phyloP scores from a whole-genome alignment of 1,284 basidiomycete species.

The Heterobasidion irregulare region DNA sequence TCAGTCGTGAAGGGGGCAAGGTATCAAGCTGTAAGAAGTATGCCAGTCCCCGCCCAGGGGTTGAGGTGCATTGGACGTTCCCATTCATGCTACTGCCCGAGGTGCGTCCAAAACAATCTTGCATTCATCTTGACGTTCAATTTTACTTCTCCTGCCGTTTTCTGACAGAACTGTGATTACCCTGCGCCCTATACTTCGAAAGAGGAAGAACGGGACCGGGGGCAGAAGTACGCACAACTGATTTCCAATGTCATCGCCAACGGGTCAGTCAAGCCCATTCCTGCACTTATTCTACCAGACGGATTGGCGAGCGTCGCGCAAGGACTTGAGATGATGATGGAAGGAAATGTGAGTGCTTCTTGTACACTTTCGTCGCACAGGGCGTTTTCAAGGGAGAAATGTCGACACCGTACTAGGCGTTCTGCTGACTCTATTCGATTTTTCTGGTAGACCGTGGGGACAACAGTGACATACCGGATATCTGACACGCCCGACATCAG shows the following conservation, averaged over 20 bases:
- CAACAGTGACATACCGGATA: too few relatives aligned
- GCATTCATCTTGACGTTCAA: neutral
- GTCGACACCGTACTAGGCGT: too few relatives aligned
- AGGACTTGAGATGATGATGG: slow-evolving; percentile 16
- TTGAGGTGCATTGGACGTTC: slow-evolving; percentile 17
- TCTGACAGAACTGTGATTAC: slow-evolving; percentile 4
- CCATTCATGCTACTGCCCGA: slow-evolving; percentile 20
- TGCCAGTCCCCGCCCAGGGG: slow-evolving; percentile 5
- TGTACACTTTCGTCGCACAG: neutral
- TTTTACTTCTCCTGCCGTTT: neutral
- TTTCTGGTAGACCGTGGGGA: too few relatives aligned
- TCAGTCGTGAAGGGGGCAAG: slow-evolving; percentile 18
- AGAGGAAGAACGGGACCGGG: slow-evolving; percentile 16
- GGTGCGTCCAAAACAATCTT: slow-evolving; percentile 6
- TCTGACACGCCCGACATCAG: too few relatives aligned
- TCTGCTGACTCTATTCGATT: too few relatives aligned
- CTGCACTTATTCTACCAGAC: slow-evolving; percentile 20
- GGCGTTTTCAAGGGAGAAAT: too few relatives aligned
- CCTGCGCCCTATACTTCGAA: slow-evolving; percentile 1
- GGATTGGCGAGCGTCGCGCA: slow-evolving; percentile 21
- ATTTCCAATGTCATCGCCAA: slow-evolving; percentile 18
- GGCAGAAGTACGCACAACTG: slow-evolving; percentile 17
- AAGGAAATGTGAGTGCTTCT: slow-evolving; percentile 5
- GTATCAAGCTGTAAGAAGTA: slow-evolving; percentile 10
- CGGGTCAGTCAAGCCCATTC: slow-evolving; percentile 17